Percentiles rank a stretch among this genome's conserved stretches.
Evolutionary conservation across 768 basidiomycete species (phyloP).

Genomic region (Tephrocybe rancida): DNA sequence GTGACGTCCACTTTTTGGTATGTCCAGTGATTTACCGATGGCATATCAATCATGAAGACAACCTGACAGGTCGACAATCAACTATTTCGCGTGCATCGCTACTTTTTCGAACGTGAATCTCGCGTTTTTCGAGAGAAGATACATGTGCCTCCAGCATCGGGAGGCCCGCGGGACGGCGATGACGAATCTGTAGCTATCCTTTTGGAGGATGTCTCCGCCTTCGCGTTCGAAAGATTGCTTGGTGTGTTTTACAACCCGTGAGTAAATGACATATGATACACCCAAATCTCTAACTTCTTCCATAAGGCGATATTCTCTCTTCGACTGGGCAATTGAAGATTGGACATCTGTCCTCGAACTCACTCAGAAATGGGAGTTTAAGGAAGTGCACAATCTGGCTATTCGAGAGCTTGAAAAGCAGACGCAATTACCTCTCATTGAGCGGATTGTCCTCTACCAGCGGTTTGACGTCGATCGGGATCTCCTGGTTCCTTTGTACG

Average conservation of each 20-base stretch:
- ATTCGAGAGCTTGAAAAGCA: conserved; percentile 37
- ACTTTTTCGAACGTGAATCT: conserved; percentile 68
- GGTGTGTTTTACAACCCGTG: conserved; percentile 64
- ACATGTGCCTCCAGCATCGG: conserved; percentile 29
- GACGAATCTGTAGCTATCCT: conserved; percentile 44
- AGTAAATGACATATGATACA: conserved; percentile 11
- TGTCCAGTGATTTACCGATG: conserved; percentile 15
- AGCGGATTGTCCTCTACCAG: conserved; percentile 53
- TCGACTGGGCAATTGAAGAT: conserved; percentile 47
- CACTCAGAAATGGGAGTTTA: conserved; percentile 48
- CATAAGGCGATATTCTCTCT: conserved; percentile 55
- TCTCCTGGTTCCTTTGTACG: conserved; percentile 55
- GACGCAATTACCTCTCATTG: conserved; percentile 4
- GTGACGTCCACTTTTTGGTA: conserved; percentile 57
- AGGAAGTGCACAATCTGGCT: conserved; percentile 46
- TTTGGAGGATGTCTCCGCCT: conserved; percentile 30
- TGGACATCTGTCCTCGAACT: conserved; percentile 61
- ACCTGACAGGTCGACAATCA: conserved; percentile 52
- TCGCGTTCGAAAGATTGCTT: conserved; percentile 47
- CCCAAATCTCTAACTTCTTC: not conserved
- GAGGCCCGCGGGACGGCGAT: conserved; percentile 34
- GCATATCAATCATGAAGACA: not conserved
- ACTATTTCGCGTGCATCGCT: conserved; percentile 59
- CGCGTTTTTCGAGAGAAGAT: conserved; percentile 43
- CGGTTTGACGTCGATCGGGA: conserved; percentile 46